phyloP scores from a whole-genome alignment of 176 grass and related monocot genomes.

The Dendrocalamus sinicus region DNA sequence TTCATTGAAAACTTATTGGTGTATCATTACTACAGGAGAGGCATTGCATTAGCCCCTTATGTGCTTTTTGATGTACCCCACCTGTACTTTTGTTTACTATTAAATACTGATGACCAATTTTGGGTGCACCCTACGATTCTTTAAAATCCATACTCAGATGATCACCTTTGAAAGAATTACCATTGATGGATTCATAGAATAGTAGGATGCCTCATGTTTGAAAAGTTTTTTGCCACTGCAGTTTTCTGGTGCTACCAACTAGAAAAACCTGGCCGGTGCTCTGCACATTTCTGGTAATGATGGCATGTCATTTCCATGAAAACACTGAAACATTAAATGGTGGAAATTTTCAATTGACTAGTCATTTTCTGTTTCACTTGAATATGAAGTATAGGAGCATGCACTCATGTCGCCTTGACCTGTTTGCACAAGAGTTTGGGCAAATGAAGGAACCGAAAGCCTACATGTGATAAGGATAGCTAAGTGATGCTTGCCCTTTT shows the following conservation, averaged over 20 bases:
- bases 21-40: background rate
- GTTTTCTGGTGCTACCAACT: background rate
- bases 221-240: background rate
- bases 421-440: background rate
- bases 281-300: background rate
- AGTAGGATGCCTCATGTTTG: background rate
- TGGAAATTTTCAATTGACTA: background rate
- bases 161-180: background rate
- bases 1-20: background rate
- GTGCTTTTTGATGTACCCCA: background rate
- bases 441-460: background rate
- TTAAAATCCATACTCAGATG: background rate
- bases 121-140: background rate
- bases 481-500: background rate
- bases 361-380: background rate
- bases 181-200: background rate
- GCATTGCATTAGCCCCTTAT: background rate
- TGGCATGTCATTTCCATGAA: background rate
- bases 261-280: background rate
- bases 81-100: background rate
- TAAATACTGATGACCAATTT: background rate
- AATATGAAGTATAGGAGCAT: background rate
- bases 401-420: background rate
- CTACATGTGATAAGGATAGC: conserved; percentile 1
- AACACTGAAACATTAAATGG: background rate